These are phyloP conservation scores for Wickerhamomyces bovis DNA, from an alignment of 805 yeast species.

Conservation along the genomic window DNA sequence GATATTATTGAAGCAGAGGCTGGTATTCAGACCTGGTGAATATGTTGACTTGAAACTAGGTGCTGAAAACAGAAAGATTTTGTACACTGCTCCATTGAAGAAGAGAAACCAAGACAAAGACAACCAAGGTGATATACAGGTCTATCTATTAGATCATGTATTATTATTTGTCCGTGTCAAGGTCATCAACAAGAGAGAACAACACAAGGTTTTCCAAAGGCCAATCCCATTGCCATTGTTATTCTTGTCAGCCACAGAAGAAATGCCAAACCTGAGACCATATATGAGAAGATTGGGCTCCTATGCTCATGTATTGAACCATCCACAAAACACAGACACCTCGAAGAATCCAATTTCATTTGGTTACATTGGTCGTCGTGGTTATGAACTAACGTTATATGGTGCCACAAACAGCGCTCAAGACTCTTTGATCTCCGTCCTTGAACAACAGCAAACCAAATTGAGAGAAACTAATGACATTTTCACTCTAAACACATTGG, in stretches of 20 bases:
- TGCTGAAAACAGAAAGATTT: slow-evolving; percentile 73
- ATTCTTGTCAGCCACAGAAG: slow-evolving; percentile 72
- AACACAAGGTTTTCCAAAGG: slow-evolving; percentile 82
- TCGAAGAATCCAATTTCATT: slow-evolving; percentile 39
- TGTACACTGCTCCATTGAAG: slow-evolving; percentile 71
- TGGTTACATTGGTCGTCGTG: slow-evolving; percentile 44
- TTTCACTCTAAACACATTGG: slow-evolving; percentile 69
- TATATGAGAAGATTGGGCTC: slow-evolving; percentile 30
- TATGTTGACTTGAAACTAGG: slow-evolving; percentile 79
- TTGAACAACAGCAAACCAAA: slow-evolving; percentile 72
- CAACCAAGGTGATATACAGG: slow-evolving; percentile 72
- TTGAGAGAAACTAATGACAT: slow-evolving; percentile 70
- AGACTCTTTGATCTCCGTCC: slow-evolving; percentile 72
- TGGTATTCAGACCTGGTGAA: slow-evolving; percentile 77
- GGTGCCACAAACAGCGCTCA: slow-evolving; percentile 50
- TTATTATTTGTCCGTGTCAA: slow-evolving; percentile 80
- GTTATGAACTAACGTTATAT: slow-evolving; percentile 37
- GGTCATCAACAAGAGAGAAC: slow-evolving; percentile 83
- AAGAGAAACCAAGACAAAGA: slow-evolving; percentile 72
- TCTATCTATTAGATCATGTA: slow-evolving; percentile 85
- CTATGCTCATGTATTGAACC: slow-evolving; percentile 21
- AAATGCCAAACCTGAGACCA: slow-evolving; percentile 55
- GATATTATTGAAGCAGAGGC: slow-evolving; percentile 77
- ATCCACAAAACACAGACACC: slow-evolving; percentile 20
- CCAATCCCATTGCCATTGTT: slow-evolving; percentile 79